Conservation (phyloP, 495 filamentous ascomycete genomes). For the Penicillium robsamsonii region DNA sequence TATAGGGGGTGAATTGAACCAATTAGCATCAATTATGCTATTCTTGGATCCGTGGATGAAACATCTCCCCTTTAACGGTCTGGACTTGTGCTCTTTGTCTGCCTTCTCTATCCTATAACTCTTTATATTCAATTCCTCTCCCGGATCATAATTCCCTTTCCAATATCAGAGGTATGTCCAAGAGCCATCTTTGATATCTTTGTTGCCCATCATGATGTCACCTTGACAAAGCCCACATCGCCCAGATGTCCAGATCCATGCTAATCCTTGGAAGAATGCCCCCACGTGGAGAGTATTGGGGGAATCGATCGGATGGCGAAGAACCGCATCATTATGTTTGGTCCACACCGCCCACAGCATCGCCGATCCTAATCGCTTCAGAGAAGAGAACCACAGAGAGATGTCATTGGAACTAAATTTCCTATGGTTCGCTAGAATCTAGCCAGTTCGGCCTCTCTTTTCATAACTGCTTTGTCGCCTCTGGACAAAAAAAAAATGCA, state of each 20-base stretch:
- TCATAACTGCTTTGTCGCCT: neutral
- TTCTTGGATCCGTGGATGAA: constrained; percentile 19
- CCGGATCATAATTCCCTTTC: neutral
- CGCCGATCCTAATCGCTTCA: constrained; percentile 1
- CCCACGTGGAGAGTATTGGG: constrained; percentile 1
- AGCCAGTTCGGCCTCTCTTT: neutral
- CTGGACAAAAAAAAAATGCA: neutral
- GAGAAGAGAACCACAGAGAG: neutral
- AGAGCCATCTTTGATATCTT: neutral
- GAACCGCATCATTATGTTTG: neutral
- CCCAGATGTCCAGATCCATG: neutral
- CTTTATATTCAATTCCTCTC: neutral
- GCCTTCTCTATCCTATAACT: neutral
- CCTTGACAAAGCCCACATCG: neutral
- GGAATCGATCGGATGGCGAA: constrained; percentile 1
- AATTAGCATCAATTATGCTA: neutral
- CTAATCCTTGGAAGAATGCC: neutral
- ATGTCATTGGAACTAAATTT: neutral
- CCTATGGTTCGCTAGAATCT: neutral
- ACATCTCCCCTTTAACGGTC: constrained; percentile 13
- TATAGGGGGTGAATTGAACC: constrained; percentile 7
- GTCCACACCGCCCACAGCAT: constrained; percentile 2
- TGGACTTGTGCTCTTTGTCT: neutral
- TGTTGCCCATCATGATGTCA: neutral
- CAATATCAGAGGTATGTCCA: neutral